Base-by-base conservation (phyloP, 2,329 filamentous ascomycete genomes). In the Colletotrichum euphorbiae region DNA sequence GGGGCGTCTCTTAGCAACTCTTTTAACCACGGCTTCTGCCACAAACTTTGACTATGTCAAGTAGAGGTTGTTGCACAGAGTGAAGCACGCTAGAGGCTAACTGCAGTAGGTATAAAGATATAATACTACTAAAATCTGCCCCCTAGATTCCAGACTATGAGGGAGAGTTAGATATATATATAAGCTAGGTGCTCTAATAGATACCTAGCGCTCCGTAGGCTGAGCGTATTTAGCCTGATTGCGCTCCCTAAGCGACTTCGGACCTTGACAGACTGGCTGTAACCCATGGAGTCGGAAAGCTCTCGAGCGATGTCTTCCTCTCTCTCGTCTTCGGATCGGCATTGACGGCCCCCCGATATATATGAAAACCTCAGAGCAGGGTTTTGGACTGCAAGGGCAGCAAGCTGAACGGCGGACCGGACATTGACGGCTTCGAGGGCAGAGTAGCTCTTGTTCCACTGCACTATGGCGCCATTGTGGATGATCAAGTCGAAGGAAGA, bases 21-120 rank as follows among this genome's bases (percentile, higher is more conserved):
- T 60, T 17, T 55, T 69, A 7, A 72, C 69, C 21, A 74, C 28
- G 1, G 69, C 65, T 19, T 74, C 71, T 3, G 72, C 60, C 7
- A 74, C 72, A 38, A 73, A 73, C 50, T 74, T 74, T 2, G 72
- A 73, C n/a, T n/a, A n/a, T n/a, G n/a, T n/a, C n/a, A n/a, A n/a
- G n/a, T n/a, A n/a, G n/a, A n/a, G n/a, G n/a, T n/a, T n/a, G n/a
- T n/a, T n/a, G n/a, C n/a, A n/a, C n/a, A n/a, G n/a, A n/a, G n/a
- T n/a, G n/a, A n/a, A n/a, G n/a, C n/a, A n/a, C n/a, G n/a, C n/a
- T n/a, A n/a, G n/a, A n/a, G n/a, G n/a, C n/a, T n/a, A n/a, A n/a
- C n/a, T n/a, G n/a, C n/a, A n/a, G n/a, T n/a, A n/a, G n/a, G n/a
- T n/a, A n/a, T n/a, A n/a, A n/a, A n/a, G n/a, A n/a, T n/a, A n/a